Evolutionary conservation across 805 yeast species (phyloP), one percentile per base, ranked within the genome.

Genomic region (Pichia californica): DNA sequence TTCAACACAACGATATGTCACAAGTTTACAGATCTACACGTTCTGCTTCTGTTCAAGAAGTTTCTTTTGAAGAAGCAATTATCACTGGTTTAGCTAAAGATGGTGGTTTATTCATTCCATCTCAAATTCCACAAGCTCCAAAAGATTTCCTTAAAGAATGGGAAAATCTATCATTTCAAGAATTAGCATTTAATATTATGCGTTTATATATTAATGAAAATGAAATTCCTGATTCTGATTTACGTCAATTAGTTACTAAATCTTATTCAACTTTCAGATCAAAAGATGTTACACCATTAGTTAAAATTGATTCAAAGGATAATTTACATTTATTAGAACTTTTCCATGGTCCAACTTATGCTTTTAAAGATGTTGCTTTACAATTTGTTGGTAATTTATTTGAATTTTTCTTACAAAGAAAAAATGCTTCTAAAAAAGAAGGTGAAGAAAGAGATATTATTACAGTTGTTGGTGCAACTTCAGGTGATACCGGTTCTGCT

Each of bases 311-410:
- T 41, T 75, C 84, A 47, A 44, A 50, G 32, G 39, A 48, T 21
- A 74, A 78, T 46, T 68, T 91, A 48, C 83, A 86, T 61, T 68
- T 93, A 44, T 73, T 93, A 57, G 99, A 93, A 67, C 73, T 93
- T 47, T 93, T 93, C 80, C 99, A 93, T 61, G 99, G 99, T 30
- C 99, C 99, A 51, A 93, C 99, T 4, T 93, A 91, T 60, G 99
- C 99, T 14, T 93, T 93, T 74, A 93, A 93, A 67, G 99, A 93
- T 63, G 99, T 93, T 51, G 99, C 99, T 5, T 75, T 93, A 60
- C 99, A 93, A 66, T 91, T 93, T 64, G 94, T 93, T 38, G 99
- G 99, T 55, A 93, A 93, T 70, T 71, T 93, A 53, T 93, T 93
- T 64, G 99, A 93, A 67, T 93, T 76, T 67, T 93, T 93, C 67